Base-by-base conservation (phyloP, 306 rosid species). In the Ammopiptanthus mongolicus region DNA sequence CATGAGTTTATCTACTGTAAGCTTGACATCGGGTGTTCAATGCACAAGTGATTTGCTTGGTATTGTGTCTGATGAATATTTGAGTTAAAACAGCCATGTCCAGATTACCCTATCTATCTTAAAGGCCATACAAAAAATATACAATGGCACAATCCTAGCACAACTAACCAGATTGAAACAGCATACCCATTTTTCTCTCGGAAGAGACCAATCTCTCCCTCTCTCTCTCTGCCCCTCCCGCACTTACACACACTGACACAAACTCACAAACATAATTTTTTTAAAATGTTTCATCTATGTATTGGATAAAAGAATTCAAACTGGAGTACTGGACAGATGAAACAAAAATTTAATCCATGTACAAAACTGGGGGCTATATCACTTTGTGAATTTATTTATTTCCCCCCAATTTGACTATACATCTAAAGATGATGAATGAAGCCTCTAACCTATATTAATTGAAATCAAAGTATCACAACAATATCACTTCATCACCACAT, bases 101-200 rank as follows among this genome's bases (percentile, higher is more conserved):
- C 56, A 78, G 75, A 44, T 48, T 22, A 65, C 23, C 42, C 50
- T 28, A 25, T 28, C 63, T 65, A 83, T 63, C 44, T 36, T n/a
- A 34, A 46, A 42, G 14, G 44, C 50, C 63, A 47, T 12, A 57
- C 75, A 25, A 25, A 25, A 8, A 63, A 41, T 41, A 41, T 44
- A 14, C 17, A 44, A 44, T 64, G 29, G 4, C 62, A 55, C 71
- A 46, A 65, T 46, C 52, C 19, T 18, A 77, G 65, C 36, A 69
- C 23, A 71, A 7, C 51, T 46, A 65, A 47, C 59, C 46, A 65
- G 2, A 42, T n/a, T 1, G 36, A 53, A 69, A 23, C 59, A 47
- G 7, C 6, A 8, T 4, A 10, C 3, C 31, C 9, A 28, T 31
- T 61, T 47, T 42, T 51, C 23, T 47, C 59, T 39, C 13, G n/a